These are phyloP conservation scores for Metschnikowia colocasiae DNA, from an alignment of 805 yeast species.

Conservation along the genomic window DNA sequence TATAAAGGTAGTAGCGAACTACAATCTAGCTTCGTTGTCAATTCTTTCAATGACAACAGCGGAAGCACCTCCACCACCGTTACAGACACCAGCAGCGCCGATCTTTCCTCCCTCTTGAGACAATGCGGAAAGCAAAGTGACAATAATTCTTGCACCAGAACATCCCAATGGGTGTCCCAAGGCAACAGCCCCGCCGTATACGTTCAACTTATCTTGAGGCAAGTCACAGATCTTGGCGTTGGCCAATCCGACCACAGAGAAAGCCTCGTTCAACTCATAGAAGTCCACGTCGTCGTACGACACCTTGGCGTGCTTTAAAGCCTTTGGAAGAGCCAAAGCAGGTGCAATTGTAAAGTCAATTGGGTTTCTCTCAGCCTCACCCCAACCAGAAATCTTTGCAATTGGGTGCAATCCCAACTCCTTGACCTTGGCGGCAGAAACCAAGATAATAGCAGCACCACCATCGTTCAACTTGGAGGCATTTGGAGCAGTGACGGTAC, in stretches of 20 bases:
- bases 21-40: constrained; percentile 36
- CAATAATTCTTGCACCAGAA: constrained; percentile 92
- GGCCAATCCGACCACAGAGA: constrained; percentile 93
- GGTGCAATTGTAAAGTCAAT: constrained; percentile 96
- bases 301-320: constrained; percentile 80
- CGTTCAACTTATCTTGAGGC: constrained; percentile 68
- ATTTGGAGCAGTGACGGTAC: constrained; percentile 96
- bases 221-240: constrained; percentile 68
- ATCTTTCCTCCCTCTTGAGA: constrained; percentile 73
- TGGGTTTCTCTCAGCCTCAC: constrained; percentile 96
- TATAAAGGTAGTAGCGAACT: constrained; percentile 4
- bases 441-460: constrained; percentile 90
- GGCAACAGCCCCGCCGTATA: constrained; percentile 95
- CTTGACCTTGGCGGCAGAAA: constrained; percentile 76
- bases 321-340: constrained; percentile 91
- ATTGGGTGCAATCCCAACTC: constrained; percentile 86
- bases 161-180: constrained; percentile 94
- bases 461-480: constrained; percentile 97
- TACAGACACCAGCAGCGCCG: constrained; percentile 96
- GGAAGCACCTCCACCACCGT: constrained; percentile 99
- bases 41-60: constrained; percentile 80
- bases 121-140: constrained; percentile 78
- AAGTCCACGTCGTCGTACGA: constrained; percentile 68
- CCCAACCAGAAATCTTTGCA: constrained; percentile 91
- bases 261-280: constrained; percentile 97